A percentile compares a stretch with the other conserved stretches of the same genome.
Conservation (phyloP, 371 early-diverging fungal species). For the Mucor indicus region DNA sequence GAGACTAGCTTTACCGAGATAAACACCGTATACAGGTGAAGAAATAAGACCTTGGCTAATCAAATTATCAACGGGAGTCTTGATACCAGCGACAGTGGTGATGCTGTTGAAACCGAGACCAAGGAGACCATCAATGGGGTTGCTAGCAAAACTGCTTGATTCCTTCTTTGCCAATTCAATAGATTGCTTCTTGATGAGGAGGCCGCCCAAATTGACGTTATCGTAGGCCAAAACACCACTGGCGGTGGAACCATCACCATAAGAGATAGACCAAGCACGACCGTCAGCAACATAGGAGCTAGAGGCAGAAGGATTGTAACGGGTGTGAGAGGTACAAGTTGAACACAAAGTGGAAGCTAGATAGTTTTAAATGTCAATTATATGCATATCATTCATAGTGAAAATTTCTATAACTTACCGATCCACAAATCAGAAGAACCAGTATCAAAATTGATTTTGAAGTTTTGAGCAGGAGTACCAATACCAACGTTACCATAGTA, state of each 20-base stretch:
- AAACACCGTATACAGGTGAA: conserved; percentile 35
- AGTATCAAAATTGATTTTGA: conserved; percentile 73
- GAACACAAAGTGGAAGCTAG: conserved; percentile 36
- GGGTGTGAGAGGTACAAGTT: conserved; percentile 32
- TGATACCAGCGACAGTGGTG: conserved; percentile 32
- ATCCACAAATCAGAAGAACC: conserved; percentile 74
- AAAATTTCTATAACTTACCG: conserved; percentile 14
- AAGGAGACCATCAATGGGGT: conserved; percentile 25
- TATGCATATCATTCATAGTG: neutral
- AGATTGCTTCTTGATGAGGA: conserved; percentile 21
- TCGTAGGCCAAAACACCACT: conserved; percentile 30
- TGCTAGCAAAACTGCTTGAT: conserved; percentile 9
- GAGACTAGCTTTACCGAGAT: conserved; percentile 29
- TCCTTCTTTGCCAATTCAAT: conserved; percentile 23
- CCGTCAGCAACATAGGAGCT: conserved; percentile 41
- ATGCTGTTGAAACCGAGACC: conserved; percentile 51
- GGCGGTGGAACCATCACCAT: conserved; percentile 50
- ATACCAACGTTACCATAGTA: conserved; percentile 59
- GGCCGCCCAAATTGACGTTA: conserved; percentile 24
- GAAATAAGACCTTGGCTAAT: conserved; percentile 37
- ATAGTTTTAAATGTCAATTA: neutral
- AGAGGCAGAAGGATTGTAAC: conserved; percentile 44
- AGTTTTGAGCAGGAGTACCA: conserved; percentile 67
- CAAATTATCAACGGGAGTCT: conserved; percentile 41
- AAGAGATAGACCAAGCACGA: conserved; percentile 42